These are phyloP conservation scores for Taphrina deformans DNA, from an alignment of 1,139 yeast species.

Conservation along the genomic window DNA sequence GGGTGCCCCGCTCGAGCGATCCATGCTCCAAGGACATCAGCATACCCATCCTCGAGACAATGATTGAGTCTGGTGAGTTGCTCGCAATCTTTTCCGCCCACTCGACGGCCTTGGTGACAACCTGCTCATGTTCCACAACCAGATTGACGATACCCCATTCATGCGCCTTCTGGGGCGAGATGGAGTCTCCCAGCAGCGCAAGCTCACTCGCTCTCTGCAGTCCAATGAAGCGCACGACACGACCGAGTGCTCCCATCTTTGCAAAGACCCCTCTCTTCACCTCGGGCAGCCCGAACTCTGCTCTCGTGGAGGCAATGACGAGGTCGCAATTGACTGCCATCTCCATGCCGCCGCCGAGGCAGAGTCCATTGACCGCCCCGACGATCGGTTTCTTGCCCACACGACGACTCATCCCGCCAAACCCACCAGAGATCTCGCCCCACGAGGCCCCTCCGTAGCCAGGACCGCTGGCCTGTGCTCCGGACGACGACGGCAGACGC, in stretches of 20 bases:
- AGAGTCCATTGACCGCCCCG: constrained; percentile 44
- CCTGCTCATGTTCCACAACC: constrained; percentile 40
- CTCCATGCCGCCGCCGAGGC: constrained; percentile 46
- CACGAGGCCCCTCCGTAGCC: constrained; percentile 12
- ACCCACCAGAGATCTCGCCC: constrained; percentile 40
- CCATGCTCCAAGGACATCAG: constrained; percentile 42
- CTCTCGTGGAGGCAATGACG: constrained; percentile 43
- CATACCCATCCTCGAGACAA: constrained; percentile 42
- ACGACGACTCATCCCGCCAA: constrained; percentile 44
- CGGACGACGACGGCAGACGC: not conserved
- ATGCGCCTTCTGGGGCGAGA: constrained; percentile 42
- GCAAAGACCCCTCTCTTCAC: constrained; percentile 45
- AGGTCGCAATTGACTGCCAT: constrained; percentile 44
- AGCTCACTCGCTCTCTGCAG: constrained; percentile 44
- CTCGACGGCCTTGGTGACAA: constrained; percentile 42
- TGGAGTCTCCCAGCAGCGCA: constrained; percentile 44
- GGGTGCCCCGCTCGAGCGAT: constrained; percentile 40
- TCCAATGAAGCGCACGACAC: constrained; percentile 41
- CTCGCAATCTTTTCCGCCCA: constrained; percentile 41
- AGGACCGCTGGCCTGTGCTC: not conserved
- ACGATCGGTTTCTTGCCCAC: constrained; percentile 43
- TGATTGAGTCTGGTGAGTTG: constrained; percentile 44
- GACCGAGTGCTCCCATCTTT: constrained; percentile 45
- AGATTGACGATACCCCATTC: constrained; percentile 44
- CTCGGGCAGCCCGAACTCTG: constrained; percentile 44